Conservation (phyloP, 306 rosid genomes). For the Rubus parviflorus region DNA sequence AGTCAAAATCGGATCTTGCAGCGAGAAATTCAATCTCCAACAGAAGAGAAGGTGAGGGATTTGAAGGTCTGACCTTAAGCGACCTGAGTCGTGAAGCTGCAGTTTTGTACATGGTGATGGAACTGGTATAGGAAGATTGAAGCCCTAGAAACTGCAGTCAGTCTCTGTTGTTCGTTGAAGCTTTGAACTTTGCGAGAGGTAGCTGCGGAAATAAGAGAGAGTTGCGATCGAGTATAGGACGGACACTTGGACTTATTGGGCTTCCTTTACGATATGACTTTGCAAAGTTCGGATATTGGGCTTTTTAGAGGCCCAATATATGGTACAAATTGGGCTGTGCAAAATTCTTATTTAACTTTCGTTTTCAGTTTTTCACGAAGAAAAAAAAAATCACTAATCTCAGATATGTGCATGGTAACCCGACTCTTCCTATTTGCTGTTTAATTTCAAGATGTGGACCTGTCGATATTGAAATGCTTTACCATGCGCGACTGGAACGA, state of each 20-base stretch:
- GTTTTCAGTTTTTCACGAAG: no score
- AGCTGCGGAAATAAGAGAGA: neutral
- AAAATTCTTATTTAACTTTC: no score
- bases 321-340: no score
- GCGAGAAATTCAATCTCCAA: neutral
- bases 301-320: neutral
- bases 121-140: slow-evolving; percentile 8
- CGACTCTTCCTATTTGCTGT: no score
- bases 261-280: neutral
- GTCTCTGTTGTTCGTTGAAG: neutral
- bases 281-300: neutral
- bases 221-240: neutral
- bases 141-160: slow-evolving; percentile 25
- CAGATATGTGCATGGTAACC: no score
- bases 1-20: slow-evolving; percentile 22
- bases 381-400: no score
- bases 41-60: slow-evolving; percentile 12
- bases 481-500: neutral
- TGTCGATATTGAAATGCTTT: neutral
- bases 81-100: slow-evolving; percentile 64
- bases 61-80: slow-evolving; percentile 60
- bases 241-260: neutral
- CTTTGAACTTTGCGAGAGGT: neutral
- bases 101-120: slow-evolving; percentile 57
- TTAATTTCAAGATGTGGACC: no score